phyloP scores from a whole-genome alignment of 768 basidiomycete genomes.

The Mycena kentingensis region DNA sequence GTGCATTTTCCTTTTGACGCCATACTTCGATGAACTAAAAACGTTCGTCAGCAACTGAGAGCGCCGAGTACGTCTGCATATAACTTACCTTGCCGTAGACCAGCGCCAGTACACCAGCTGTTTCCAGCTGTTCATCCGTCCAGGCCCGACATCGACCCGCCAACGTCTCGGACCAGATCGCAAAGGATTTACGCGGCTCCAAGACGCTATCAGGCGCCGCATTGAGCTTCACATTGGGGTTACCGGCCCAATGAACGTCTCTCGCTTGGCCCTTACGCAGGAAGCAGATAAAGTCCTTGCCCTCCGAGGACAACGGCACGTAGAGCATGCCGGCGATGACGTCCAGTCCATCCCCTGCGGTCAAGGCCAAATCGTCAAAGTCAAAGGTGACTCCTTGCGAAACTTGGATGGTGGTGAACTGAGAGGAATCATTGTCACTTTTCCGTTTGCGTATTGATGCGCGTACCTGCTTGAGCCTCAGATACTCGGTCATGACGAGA shows the following conservation, averaged over 20 bases:
- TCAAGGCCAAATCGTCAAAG: constrained; percentile 64
- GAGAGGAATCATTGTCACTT: not conserved
- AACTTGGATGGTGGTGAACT: constrained; percentile 61
- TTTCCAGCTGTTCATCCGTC: constrained; percentile 84
- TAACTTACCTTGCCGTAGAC: constrained; percentile 69
- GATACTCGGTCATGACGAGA: constrained; percentile 76
- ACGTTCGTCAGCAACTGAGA: not conserved
- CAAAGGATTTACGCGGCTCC: constrained; percentile 81
- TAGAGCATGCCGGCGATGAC: constrained; percentile 73
- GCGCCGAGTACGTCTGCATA: not conserved
- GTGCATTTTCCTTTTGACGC: constrained; percentile 76
- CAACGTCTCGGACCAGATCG: constrained; percentile 75
- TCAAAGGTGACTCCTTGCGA: constrained; percentile 69
- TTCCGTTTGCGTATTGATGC: constrained; percentile 27
- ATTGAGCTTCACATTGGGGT: constrained; percentile 56
- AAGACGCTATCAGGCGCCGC: constrained; percentile 40
- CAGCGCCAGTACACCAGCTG: constrained; percentile 74
- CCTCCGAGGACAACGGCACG: constrained; percentile 71
- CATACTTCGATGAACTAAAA: constrained; percentile 80
- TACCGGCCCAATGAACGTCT: constrained; percentile 80
- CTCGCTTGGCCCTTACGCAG: constrained; percentile 72
- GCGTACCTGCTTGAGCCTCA: constrained; percentile 75
- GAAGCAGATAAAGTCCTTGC: constrained; percentile 81
- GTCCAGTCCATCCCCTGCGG: constrained; percentile 52
- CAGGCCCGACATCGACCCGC: constrained; percentile 68